Base-by-base conservation (phyloP, 2,329 filamentous ascomycete species). In the Ophidiomyces ophidiicola region DNA sequence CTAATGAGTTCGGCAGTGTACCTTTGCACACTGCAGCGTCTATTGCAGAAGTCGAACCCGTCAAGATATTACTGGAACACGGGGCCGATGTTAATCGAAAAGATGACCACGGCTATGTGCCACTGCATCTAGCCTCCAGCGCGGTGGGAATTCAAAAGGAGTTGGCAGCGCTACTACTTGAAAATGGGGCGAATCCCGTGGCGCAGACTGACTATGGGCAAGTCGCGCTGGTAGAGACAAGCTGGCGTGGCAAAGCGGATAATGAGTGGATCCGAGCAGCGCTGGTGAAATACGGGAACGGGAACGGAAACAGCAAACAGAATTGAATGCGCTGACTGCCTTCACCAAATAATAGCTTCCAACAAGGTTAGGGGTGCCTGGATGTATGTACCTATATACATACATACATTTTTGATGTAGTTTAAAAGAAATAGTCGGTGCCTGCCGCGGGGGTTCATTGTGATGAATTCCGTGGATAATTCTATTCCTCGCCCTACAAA, bases 11-110 rank as follows among this genome's bases (percentile, higher is more conserved):
- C 7, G 24, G 21, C 7, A 19, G 23, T 19, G 34, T 29, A 5
- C 26, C 34, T 3, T 18, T 44, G 5, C 42, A 44, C 26, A 19
- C 18, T 12, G 42, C 42, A 14, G 37, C 29, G 4, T 10, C 21
- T 6, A 12, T 19, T 8, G 19, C 14, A 5, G 25, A 41, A 5
- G 7, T 37, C n/a, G 14, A 35, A 4, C 10, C 30, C 5, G 6
- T 34, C 4, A 28, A 34, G 17, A 19, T 35, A 8, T 29, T 44
- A n/a, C 19, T 44, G 8, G 18, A 44, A 17, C 38, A 33, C 17
- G 42, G 37, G 8, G 42, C 42, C 15, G 29, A 41, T 14, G 28
- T 41, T 11, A 41, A 44, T 15, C 23, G 18, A 7, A 32, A 35
- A 12, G 31, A 35, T 14, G 11, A 1, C 1, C 18, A 19, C 11